Percentiles rank a stretch among this genome's conserved stretches.
phyloP scores from a whole-genome alignment of 345 rosid species.

The Cardamine resedifolia region DNA sequence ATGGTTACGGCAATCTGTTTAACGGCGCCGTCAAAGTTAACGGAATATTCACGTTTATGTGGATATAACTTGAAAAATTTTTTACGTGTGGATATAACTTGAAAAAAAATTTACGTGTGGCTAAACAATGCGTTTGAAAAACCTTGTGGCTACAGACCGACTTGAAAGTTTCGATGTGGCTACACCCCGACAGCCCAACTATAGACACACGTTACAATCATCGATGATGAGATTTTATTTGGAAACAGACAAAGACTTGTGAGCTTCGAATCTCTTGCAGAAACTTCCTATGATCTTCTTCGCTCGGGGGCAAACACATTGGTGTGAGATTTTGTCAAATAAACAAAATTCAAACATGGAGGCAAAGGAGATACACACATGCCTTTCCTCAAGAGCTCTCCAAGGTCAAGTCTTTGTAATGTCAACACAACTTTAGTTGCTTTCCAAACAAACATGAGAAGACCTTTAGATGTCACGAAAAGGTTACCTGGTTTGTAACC shows the following conservation, averaged over 20 bases:
- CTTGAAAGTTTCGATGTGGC: too few species aligned
- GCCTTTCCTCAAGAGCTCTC: slow-evolving; percentile 76
- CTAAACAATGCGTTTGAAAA: too few species aligned
- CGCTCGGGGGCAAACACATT: slow-evolving; percentile 67
- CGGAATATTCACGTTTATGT: too few species aligned
- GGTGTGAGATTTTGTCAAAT: slow-evolving; percentile 76
- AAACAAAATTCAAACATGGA: slow-evolving; percentile 67
- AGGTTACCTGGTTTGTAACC: slow-evolving; percentile 86
- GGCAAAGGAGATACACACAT: slow-evolving; percentile 59
- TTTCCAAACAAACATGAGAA: slow-evolving; percentile 86
- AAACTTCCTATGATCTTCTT: slow-evolving; percentile 16
- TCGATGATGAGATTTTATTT: background rate
- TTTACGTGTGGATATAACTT: too few species aligned
- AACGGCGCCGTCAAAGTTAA: too few species aligned
- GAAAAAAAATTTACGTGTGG: too few species aligned
- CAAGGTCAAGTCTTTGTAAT: slow-evolving; percentile 66
- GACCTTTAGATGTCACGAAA: slow-evolving; percentile 58
- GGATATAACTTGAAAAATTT: too few species aligned
- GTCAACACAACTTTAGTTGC: slow-evolving; percentile 70
- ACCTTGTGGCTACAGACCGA: too few species aligned
- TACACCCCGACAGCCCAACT: too few species aligned
- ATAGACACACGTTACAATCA: slow-evolving; percentile 1
- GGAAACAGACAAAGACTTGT: background rate
- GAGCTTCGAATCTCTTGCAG: background rate
- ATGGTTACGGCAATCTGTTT: too few species aligned